These are phyloP conservation scores for Trichoderma brevicompactum DNA, from an alignment of 2,329 filamentous ascomycete species.

Conservation along the genomic window DNA sequence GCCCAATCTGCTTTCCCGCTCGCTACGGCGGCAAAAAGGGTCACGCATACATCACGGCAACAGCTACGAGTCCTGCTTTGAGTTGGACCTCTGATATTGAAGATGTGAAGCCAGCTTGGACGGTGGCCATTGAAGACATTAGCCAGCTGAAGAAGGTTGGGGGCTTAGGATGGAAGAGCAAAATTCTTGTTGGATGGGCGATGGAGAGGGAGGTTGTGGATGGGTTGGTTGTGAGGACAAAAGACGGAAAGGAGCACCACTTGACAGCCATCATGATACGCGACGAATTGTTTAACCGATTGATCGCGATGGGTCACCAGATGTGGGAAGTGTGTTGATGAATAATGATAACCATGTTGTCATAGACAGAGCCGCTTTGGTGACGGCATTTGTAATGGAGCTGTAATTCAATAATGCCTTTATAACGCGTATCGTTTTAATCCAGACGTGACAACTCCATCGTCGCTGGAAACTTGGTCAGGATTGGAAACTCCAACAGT, in stretches of 20 bases:
- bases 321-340: conserved; percentile 69
- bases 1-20: conserved; percentile 77
- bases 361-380: not conserved
- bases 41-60: conserved; percentile 69
- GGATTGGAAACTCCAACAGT: not conserved
- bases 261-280: conserved; percentile 73
- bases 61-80: conserved; percentile 69
- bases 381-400: not conserved
- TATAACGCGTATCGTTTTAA: not conserved
- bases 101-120: conserved; percentile 67
- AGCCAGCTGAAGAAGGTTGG: conserved; percentile 77
- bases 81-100: conserved; percentile 63
- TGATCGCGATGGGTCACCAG: conserved; percentile 76
- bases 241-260: conserved; percentile 57
- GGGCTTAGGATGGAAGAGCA: conserved; percentile 83
- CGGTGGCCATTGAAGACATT: conserved; percentile 71
- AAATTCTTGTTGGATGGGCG: conserved; percentile 80
- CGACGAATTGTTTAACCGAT: conserved; percentile 80
- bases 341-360: not conserved
- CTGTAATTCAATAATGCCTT: not conserved
- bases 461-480: not conserved
- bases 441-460: not conserved
- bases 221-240: conserved; percentile 69
- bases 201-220: conserved; percentile 75
- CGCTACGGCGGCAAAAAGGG: conserved; percentile 73